Evolutionary conservation across 179 eudicot genomes (phyloP), one percentile per base, ranked within the genome.

Genomic region (Beta macrorhiza): DNA sequence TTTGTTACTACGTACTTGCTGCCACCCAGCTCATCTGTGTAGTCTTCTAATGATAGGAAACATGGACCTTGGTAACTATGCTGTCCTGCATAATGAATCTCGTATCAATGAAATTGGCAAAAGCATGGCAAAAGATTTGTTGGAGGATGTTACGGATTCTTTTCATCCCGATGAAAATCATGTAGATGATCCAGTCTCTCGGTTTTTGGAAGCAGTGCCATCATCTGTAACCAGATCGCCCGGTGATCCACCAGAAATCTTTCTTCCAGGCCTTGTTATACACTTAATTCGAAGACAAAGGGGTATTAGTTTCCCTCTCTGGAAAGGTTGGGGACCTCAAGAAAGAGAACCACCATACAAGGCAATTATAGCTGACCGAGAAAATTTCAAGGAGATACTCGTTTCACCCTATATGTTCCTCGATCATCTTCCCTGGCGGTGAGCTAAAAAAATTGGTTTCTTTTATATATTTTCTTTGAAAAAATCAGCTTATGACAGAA

Each of bases 401-500:
- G 87, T 93, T 29, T 91, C 97, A 49, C 92, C 90, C 4, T 83
- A 83, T 75, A 93, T 93, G 97, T 91, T 93, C 81, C 89, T 93
- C 15, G 97, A 93, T 83, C 97, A 92, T 89, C 88, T 93, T 70
- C 97, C 97, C 69, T 93, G 97, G 97, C 85, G 97, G 97, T 91
- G 82, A 19, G 64, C 64, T 37, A 2, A 37, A 37, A 37, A 37
- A 59, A 58, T 1, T 49, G 2, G 53, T 49, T n/a, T 6, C 17
- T n/a, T 4, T 78, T 53, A 2, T 7, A 70, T 15, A 49, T 58
- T 67, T 17, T 49, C 42, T 37, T 37, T 2, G 1, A 37, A n/a
- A 44, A 52, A 69, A 11, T 58, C 22, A 2, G 44, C 51, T 52
- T 47, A 22, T 32, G 11, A 51, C 7, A 25, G 42, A 67, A 69